phyloP scores from a whole-genome alignment of 2,329 filamentous ascomycete species.

The Pseudogymnoascus sp. region DNA sequence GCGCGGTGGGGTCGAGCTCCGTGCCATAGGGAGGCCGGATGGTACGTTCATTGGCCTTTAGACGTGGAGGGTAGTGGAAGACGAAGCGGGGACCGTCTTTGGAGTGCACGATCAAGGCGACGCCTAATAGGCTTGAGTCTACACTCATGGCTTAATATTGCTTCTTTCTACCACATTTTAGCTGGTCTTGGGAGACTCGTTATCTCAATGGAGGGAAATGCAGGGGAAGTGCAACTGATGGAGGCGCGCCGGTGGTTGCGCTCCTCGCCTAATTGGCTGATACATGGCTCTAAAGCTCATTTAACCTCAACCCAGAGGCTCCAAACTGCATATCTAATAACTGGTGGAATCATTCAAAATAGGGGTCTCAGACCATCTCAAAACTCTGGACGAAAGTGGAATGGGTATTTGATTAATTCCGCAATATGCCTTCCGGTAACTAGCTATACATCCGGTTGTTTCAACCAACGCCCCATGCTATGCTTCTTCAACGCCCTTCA shows the following conservation, averaged over 20 bases:
- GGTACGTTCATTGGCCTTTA: constrained; percentile 33
- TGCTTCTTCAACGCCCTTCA: constrained; percentile 1
- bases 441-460: not conserved
- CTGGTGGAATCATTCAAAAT: not conserved
- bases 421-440: not conserved
- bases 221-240: not conserved
- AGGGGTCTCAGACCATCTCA: not conserved
- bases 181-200: not conserved
- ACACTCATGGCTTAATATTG: constrained; percentile 27
- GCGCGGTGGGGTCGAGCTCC: constrained; percentile 26
- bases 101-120: constrained; percentile 41
- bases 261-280: constrained; percentile 7
- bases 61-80: constrained; percentile 73
- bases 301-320: not conserved
- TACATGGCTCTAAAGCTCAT: not conserved
- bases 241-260: not conserved
- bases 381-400: not conserved
- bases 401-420: not conserved
- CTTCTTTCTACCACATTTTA: constrained; percentile 14
- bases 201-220: not conserved
- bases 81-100: constrained; percentile 75
- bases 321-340: not conserved
- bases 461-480: not conserved
- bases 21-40: constrained; percentile 25
- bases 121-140: constrained; percentile 39